Conservation (phyloP, 495 filamentous ascomycete species). For the Penicillium alfredii region DNA sequence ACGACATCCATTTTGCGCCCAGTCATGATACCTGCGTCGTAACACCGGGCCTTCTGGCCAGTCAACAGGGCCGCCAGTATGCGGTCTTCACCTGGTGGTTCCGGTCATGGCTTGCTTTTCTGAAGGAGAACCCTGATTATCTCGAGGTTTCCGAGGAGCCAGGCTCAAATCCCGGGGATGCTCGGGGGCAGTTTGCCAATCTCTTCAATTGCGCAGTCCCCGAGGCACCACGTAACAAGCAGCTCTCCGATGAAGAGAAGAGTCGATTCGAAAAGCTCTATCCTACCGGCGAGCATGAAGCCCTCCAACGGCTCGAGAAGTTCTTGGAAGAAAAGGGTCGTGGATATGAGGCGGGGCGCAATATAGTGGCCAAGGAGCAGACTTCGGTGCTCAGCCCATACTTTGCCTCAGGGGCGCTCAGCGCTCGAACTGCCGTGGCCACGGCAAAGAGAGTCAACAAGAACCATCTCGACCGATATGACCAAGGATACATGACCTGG, state of each 20-base stretch:
- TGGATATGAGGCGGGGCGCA: constrained; percentile 56
- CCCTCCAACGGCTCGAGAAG: constrained; percentile 55
- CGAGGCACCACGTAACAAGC: constrained; percentile 57
- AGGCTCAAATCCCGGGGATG: constrained; percentile 49
- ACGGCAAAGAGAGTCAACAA: constrained; percentile 63
- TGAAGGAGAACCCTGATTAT: constrained; percentile 61
- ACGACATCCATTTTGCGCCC: constrained; percentile 56
- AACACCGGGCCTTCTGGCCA: constrained; percentile 58
- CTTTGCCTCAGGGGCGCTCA: constrained; percentile 69
- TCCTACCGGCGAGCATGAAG: constrained; percentile 78
- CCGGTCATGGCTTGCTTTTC: constrained; percentile 63
- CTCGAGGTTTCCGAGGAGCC: constrained; percentile 57
- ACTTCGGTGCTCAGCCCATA: constrained; percentile 78
- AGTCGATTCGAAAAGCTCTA: constrained; percentile 54
- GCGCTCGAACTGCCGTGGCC: constrained; percentile 66
- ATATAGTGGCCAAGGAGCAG: constrained; percentile 51
- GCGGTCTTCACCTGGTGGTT: constrained; percentile 82
- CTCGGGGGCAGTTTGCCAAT: constrained; percentile 46
- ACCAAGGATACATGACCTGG: constrained; percentile 65
- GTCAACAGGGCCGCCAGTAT: constrained; percentile 68
- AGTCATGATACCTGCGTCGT: constrained; percentile 81
- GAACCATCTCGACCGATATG: constrained; percentile 62
- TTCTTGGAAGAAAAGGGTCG: constrained; percentile 63
- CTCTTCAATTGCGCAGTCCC: constrained; percentile 66
- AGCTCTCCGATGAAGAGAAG: constrained; percentile 52